Percentiles rank a stretch among this genome's conserved stretches.
These are phyloP conservation scores for Taxawa tesnikishii DNA, from an alignment of 2,329 filamentous ascomycete species.

Conservation along the genomic window DNA sequence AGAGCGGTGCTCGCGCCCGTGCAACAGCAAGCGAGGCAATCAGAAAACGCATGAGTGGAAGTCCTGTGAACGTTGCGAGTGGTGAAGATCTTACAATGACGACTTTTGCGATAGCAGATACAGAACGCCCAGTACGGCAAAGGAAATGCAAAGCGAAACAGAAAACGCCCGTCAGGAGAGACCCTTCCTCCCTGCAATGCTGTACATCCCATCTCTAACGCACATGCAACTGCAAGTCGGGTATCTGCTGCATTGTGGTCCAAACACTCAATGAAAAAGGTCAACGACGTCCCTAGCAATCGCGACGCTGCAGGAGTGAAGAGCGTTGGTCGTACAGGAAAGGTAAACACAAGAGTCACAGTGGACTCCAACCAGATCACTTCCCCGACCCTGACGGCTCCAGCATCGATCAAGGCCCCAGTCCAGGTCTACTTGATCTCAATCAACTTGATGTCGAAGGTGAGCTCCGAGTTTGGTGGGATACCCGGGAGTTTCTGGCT, in stretches of 20 bases:
- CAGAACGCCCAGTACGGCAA: too few relatives aligned
- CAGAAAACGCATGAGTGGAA: too few relatives aligned
- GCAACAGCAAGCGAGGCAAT: too few relatives aligned
- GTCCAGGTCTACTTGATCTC: conserved; percentile 35
- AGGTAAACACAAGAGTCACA: neutral
- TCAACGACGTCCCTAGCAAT: too few relatives aligned
- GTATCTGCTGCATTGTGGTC: conserved; percentile 8
- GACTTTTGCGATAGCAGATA: too few relatives aligned
- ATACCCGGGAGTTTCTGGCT: conserved; percentile 72
- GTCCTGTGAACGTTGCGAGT: too few relatives aligned
- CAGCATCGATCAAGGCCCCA: neutral
- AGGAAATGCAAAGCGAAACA: too few relatives aligned
- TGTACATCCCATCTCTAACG: conserved; percentile 3
- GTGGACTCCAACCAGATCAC: neutral
- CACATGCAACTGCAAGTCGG: conserved; percentile 10
- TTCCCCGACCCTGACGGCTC: neutral
- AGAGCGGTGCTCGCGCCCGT: too few relatives aligned
- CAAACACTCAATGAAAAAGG: conserved; percentile 1
- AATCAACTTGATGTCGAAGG: conserved; percentile 61
- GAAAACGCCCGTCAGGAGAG: too few relatives aligned
- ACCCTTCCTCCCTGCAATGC: conserved; percentile 10
- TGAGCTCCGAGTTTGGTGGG: conserved; percentile 77
- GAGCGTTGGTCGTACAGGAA: conserved; percentile 2
- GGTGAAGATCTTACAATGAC: too few relatives aligned
- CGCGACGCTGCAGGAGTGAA: neutral